These are phyloP conservation scores for Phytophthora litchii DNA, from an alignment of 352 stramenopile species.

Conservation along the genomic window DNA sequence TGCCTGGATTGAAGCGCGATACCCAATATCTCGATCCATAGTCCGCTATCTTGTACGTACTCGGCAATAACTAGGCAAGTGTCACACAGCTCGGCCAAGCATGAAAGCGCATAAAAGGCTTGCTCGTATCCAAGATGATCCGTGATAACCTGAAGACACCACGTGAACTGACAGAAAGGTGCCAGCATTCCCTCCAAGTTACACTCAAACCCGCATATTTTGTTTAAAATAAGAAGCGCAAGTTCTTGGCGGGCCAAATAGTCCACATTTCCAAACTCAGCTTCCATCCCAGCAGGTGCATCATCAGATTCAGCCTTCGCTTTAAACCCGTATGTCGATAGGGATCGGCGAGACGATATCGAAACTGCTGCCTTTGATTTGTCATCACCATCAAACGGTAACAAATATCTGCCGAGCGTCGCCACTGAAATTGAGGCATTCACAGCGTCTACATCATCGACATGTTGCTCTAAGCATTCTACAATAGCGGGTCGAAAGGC, in stretches of 20 bases:
- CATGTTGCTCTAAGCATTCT: constrained; percentile 68
- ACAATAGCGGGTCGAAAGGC: constrained; percentile 61
- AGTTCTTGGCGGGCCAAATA: constrained; percentile 80
- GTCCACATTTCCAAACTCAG: constrained; percentile 80
- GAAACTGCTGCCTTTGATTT: constrained; percentile 58
- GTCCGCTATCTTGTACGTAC: constrained; percentile 73
- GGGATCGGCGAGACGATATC: constrained; percentile 75
- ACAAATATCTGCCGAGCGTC: constrained; percentile 74
- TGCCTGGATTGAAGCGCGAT: constrained; percentile 81
- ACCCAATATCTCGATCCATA: constrained; percentile 83
- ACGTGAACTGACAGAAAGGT: constrained; percentile 79
- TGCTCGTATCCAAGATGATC: constrained; percentile 85
- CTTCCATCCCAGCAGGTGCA: constrained; percentile 47
- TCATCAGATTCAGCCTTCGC: constrained; percentile 44
- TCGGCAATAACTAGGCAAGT: constrained; percentile 75
- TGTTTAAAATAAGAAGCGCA: constrained; percentile 78
- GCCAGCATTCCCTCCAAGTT: constrained; percentile 76
- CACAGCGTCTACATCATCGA: constrained; percentile 64
- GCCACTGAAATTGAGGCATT: constrained; percentile 77
- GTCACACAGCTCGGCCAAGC: constrained; percentile 78
- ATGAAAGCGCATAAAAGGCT: constrained; percentile 78
- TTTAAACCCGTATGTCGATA: constrained; percentile 81
- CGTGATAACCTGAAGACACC: constrained; percentile 82
- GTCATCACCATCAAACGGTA: constrained; percentile 70
- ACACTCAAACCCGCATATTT: constrained; percentile 76